Conservation (phyloP, 805 yeast species). For the Candida argentea region DNA sequence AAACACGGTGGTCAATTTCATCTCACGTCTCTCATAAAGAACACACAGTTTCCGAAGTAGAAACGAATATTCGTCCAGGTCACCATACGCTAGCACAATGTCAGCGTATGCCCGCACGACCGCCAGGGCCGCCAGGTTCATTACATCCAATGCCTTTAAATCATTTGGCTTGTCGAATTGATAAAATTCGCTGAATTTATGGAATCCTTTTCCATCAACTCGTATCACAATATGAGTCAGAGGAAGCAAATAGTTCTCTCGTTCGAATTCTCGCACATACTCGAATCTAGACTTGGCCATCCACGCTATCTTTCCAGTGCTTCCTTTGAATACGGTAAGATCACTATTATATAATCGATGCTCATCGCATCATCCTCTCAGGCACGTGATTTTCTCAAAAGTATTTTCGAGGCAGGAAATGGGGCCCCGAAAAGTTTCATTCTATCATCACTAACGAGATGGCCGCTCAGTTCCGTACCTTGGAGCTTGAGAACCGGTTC, state of each 20-base stretch:
- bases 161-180: slow-evolving; percentile 86
- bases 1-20: slow-evolving; percentile 72
- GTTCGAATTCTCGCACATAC: slow-evolving; percentile 76
- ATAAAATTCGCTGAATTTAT: slow-evolving; percentile 66
- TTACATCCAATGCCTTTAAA: slow-evolving; percentile 56
- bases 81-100: slow-evolving; percentile 78
- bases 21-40: slow-evolving; percentile 74
- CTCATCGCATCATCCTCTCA: not conserved
- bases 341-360: no score
- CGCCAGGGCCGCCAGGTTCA: slow-evolving; percentile 71
- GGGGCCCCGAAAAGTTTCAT: not conserved
- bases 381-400: slow-evolving; percentile 4
- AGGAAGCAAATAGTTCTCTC: slow-evolving; percentile 62
- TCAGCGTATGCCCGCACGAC: slow-evolving; percentile 63
- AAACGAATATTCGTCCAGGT: slow-evolving; percentile 90
- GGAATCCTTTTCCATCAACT: slow-evolving; percentile 92
- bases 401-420: slow-evolving; percentile 2
- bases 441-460: slow-evolving; percentile 9
- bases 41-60: slow-evolving; percentile 53
- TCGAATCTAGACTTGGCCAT: slow-evolving; percentile 87
- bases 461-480: slow-evolving; percentile 63
- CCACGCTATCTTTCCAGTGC: not conserved
- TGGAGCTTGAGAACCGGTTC: slow-evolving; percentile 81
- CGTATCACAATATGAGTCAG: slow-evolving; percentile 76
- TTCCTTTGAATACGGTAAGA: not conserved